Conservation (phyloP, 306 rosid genomes). For the Castanea crenata region DNA sequence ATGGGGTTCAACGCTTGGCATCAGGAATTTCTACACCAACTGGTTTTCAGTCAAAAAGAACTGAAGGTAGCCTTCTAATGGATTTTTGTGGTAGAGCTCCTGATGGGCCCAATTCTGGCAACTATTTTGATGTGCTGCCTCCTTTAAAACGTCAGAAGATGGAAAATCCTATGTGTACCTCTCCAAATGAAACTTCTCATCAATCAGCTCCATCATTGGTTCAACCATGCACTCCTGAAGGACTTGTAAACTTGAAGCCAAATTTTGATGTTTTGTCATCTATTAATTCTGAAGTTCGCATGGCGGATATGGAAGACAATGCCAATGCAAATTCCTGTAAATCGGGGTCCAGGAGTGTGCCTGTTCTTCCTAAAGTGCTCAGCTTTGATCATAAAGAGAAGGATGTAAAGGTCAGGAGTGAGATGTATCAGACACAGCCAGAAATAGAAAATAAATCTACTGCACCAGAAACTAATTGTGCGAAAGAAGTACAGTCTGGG, state of each 20-base stretch:
- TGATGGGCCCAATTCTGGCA: not conserved
- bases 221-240: slow-evolving; percentile 18
- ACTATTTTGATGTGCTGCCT: slow-evolving; percentile 13
- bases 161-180: slow-evolving; percentile 14
- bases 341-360: slow-evolving; percentile 3
- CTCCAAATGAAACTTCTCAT: not conserved
- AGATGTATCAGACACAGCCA: slow-evolving; percentile 18
- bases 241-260: slow-evolving; percentile 17
- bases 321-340: not conserved
- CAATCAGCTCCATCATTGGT: slow-evolving; percentile 5
- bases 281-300: too few relatives aligned
- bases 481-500: slow-evolving; percentile 12
- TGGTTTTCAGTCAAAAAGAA: not conserved
- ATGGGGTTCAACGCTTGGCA: slow-evolving; percentile 6
- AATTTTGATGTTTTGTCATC: slow-evolving; percentile 16
- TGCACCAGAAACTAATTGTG: slow-evolving; percentile 25
- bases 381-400: slow-evolving; percentile 9
- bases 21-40: not conserved
- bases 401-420: slow-evolving; percentile 1
- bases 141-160: slow-evolving; percentile 28
- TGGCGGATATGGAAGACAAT: slow-evolving; percentile 10
- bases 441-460: not conserved
- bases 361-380: not conserved
- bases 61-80: not conserved
- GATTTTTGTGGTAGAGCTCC: not conserved